A percentile compares a stretch with the other conserved stretches of the same genome.
Conservation (phyloP, 1,139 yeast genomes). For the Blastobotrys ciferrii region DNA sequence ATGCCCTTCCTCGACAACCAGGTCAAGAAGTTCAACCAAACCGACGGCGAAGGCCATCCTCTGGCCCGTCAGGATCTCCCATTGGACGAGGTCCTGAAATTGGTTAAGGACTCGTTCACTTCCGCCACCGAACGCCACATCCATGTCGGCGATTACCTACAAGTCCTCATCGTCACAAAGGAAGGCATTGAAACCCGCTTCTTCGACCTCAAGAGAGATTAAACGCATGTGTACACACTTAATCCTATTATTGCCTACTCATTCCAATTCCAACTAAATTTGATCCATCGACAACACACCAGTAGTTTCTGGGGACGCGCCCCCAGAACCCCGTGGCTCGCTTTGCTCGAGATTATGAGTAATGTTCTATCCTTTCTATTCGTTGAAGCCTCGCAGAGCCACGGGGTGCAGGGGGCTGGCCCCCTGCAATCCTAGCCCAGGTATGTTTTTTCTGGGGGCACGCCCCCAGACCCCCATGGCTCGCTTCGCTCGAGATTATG, state of each 20-base stretch:
- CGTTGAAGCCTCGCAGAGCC: no score
- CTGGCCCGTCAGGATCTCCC: constrained; percentile 53
- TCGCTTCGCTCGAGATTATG: no score
- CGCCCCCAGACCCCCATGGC: no score
- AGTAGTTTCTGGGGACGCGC: no score
- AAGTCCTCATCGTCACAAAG: constrained; percentile 84
- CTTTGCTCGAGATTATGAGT: no score
- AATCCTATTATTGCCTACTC: not conserved
- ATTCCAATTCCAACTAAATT: no score
- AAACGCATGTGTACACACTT: constrained; percentile 21
- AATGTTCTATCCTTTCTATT: no score
- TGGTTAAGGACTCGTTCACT: constrained; percentile 90
- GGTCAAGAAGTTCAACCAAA: constrained; percentile 91
- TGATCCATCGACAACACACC: no score
- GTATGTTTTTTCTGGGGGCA: no score
- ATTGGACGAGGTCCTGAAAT: constrained; percentile 78
- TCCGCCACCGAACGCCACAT: constrained; percentile 98
- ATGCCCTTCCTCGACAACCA: constrained; percentile 98
- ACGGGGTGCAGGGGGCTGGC: no score
- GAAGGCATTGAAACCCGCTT: constrained; percentile 86
- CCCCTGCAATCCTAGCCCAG: no score
- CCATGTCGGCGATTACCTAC: constrained; percentile 95
- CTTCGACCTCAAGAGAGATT: constrained; percentile 87
- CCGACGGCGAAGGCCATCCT: constrained; percentile 59
- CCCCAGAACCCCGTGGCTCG: no score